Base-by-base conservation (phyloP, 352 stramenopile genomes). In the Phytopythium ostracodes region DNA sequence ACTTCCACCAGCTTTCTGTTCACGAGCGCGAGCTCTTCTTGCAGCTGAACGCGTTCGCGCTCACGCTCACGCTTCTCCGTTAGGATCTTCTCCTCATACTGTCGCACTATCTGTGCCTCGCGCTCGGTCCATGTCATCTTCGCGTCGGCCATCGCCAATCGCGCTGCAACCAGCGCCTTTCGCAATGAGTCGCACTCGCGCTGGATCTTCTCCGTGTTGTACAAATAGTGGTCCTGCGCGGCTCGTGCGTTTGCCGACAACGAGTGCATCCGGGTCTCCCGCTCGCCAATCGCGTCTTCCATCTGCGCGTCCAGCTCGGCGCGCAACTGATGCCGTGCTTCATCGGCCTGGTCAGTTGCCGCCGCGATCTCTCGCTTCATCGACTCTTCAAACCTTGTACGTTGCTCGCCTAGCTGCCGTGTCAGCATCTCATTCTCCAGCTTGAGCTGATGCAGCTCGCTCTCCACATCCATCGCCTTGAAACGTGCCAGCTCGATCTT, bases 391-490 rank as follows among this genome's bases (percentile, higher is more conserved):
- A 85, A 77, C 20, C 60, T 64, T 2, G 64, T 69, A 18, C 71
- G 67, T 56, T 91, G 77, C 18, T 91, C 83, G 5, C 55, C 52
- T 4, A 72, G 58, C 35, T 89, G 79, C 22, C 85, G 76, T 24
- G 33, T 72, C 5, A 91, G 62, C 67, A 91, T 77, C 25, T 92
- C 83, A 46, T 89, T 91, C 57, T 91, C 81, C 11, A 89, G 70
- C 38, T 82, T 86, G 24, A 88, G 64, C 47, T 92, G 83, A 60
- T 88, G 76, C 47, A 87, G 52, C 22, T 92, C 83, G 2, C 65
- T 68, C 24, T 90, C 83, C 14, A 91, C 35, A 24, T 92, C 81
- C 63, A 90, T 75, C 11, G 76, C 35, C 50, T 75, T 79, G 0
- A 92, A 62, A 20, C 76, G 72, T 15, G 65, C 67, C 15, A 89